Evolutionary conservation across 768 basidiomycete species (phyloP).

Genomic region (Boletus tomentosulus): DNA sequence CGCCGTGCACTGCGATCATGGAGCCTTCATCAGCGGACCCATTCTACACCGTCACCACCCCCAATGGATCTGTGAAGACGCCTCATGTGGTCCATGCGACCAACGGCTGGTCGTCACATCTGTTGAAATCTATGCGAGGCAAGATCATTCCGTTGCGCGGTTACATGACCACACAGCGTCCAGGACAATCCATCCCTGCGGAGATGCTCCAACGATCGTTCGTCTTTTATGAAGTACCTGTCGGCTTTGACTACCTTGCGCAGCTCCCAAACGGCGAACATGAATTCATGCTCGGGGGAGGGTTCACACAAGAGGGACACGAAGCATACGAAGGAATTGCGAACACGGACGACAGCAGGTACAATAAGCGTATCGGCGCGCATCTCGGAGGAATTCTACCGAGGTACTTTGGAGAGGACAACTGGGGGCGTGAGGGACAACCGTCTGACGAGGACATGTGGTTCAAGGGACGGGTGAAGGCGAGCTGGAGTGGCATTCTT

Average conservation of each 20-base stretch:
- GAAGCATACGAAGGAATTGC: conserved; percentile 35
- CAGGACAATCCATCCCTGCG: conserved; percentile 34
- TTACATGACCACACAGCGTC: conserved; percentile 62
- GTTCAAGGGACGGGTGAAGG: conserved; percentile 47
- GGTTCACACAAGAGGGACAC: conserved; percentile 35
- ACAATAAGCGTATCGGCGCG: conserved; percentile 27
- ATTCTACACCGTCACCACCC: conserved; percentile 55
- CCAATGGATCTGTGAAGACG: conserved; percentile 53
- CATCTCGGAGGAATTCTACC: conserved; percentile 46
- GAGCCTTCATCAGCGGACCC: conserved; percentile 22
- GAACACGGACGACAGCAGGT: conserved; percentile 35
- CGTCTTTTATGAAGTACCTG: conserved; percentile 46
- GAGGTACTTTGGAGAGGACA: conserved; percentile 46
- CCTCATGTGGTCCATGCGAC: conserved; percentile 77
- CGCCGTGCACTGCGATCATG: conserved; percentile 55
- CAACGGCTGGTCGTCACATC: conserved; percentile 76
- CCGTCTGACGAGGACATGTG: conserved; percentile 24
- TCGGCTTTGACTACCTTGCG: conserved; percentile 63
- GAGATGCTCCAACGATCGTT: conserved; percentile 49
- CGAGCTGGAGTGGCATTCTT: conserved; percentile 61
- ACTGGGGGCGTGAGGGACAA: conserved; percentile 38
- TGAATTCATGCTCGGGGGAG: conserved; percentile 66
- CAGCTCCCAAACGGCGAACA: conserved; percentile 45
- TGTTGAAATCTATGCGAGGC: conserved; percentile 57
- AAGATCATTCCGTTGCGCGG: conserved; percentile 62